phyloP scores from a whole-genome alignment of 1,284 basidiomycete species.

The Leccinum ponderosum region DNA sequence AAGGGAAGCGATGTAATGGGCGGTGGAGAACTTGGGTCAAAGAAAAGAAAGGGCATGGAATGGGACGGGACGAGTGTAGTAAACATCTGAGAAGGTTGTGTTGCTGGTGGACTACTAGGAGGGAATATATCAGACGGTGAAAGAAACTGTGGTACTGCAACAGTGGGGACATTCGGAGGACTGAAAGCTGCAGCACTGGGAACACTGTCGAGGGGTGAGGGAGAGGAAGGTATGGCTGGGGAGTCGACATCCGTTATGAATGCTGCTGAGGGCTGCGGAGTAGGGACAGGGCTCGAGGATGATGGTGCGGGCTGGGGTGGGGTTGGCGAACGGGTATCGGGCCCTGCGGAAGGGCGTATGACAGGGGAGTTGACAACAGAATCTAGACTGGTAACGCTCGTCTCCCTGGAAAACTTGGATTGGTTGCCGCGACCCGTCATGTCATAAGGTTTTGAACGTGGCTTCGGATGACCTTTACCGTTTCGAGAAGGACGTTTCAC shows the following conservation, averaged over 20 bases:
- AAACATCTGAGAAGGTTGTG: slow-evolving; percentile 24
- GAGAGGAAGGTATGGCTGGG: slow-evolving; percentile 1
- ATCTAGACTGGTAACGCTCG: slow-evolving; percentile 51
- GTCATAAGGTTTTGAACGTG: slow-evolving; percentile 64
- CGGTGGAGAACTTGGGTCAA: slow-evolving; percentile 49
- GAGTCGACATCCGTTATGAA: slow-evolving; percentile 13
- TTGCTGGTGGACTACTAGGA: slow-evolving; percentile 9
- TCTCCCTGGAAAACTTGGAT: slow-evolving; percentile 44
- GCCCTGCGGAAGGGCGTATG: slow-evolving; percentile 32
- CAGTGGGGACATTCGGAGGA: slow-evolving; percentile 15
- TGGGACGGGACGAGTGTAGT: slow-evolving; percentile 24
- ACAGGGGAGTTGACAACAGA: slow-evolving; percentile 49
- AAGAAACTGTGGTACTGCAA: slow-evolving; percentile 15
- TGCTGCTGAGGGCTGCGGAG: slow-evolving; percentile 8
- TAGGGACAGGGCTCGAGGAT: slow-evolving; percentile 12
- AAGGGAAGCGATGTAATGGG: slow-evolving; percentile 47
- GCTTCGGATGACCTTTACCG: slow-evolving; percentile 35
- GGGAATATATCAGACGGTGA: slow-evolving; percentile 22
- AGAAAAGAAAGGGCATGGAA: slow-evolving; percentile 59
- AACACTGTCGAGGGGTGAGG: slow-evolving; percentile 10
- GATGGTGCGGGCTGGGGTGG: slow-evolving; percentile 33
- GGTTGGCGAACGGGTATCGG: slow-evolving; percentile 52
- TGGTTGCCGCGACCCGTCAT: slow-evolving; percentile 43
- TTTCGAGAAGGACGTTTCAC: slow-evolving; percentile 46
- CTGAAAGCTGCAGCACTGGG: slow-evolving; percentile 14